phyloP scores from a whole-genome alignment of 257 asterid genomes.

The Ocimum tenuiflorum region DNA sequence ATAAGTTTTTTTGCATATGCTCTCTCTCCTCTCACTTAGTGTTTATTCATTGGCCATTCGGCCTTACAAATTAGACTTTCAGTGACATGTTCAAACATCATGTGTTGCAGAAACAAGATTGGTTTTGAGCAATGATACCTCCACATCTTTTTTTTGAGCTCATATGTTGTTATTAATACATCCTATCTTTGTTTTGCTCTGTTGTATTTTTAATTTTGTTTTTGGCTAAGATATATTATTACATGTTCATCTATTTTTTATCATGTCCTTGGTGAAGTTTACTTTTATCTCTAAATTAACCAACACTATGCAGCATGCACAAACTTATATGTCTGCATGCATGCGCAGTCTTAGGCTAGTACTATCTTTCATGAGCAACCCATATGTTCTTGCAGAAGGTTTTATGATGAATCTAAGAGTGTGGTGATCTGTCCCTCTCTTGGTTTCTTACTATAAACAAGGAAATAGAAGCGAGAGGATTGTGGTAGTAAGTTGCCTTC shows the following conservation, averaged over 20 bases:
- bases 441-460: not conserved
- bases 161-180: not conserved
- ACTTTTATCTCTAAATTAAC: not conserved
- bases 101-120: not conserved
- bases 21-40: constrained; percentile 7
- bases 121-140: not conserved
- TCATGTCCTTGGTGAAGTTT: not conserved
- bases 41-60: not conserved
- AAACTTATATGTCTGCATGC: not conserved
- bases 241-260: not conserved
- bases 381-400: not conserved
- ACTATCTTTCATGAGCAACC: not conserved
- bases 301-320: not conserved
- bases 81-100: not conserved
- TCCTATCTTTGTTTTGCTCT: not conserved
- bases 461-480: not conserved
- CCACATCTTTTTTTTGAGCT: not conserved
- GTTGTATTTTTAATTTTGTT: not conserved
- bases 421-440: not conserved
- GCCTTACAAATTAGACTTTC: not conserved
- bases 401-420: not conserved
- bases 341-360: not conserved
- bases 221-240: not conserved
- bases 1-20: constrained; percentile 20
- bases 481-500: not conserved